A percentile compares a stretch with the other conserved stretches of the same genome.
phyloP scores from a whole-genome alignment of 768 basidiomycete genomes.

The Lepiota subincarnata region DNA sequence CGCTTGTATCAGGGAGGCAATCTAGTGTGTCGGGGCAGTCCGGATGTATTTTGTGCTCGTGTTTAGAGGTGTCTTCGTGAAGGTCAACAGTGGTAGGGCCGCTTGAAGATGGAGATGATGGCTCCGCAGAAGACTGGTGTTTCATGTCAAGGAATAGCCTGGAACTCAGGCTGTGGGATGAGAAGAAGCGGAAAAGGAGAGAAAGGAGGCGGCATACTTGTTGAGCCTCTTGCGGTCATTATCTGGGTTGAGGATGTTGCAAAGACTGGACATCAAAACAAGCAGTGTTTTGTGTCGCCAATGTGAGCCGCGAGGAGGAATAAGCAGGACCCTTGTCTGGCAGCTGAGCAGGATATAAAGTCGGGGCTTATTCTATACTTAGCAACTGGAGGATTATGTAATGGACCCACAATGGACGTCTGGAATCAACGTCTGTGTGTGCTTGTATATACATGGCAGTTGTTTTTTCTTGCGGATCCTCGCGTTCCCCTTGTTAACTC shows the following conservation, averaged over 20 bases:
- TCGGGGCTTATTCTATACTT: constrained; percentile 9
- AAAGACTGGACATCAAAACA: constrained; percentile 50
- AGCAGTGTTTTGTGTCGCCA: constrained; percentile 12
- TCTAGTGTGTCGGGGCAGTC: constrained; percentile 75
- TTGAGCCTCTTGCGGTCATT: constrained; percentile 31
- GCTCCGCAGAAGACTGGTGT: constrained; percentile 10
- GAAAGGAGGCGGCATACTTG: constrained; percentile 32
- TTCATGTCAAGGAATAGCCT: constrained; percentile 26
- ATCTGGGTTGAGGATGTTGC: constrained; percentile 55
- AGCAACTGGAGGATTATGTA: constrained; percentile 12
- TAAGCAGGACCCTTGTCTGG: constrained; percentile 8
- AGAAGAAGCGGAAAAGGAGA: constrained; percentile 11
- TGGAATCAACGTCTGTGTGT: constrained; percentile 7
- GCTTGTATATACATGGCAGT: constrained; percentile 11
- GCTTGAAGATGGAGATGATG: constrained; percentile 5
- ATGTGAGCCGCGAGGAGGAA: constrained; percentile 22
- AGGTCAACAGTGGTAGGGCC: constrained; percentile 8
- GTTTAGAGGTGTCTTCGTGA: constrained; percentile 12
- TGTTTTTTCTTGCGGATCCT: constrained; percentile 9
- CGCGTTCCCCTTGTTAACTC: neutral
- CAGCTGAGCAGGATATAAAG: constrained; percentile 8
- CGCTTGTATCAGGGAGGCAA: constrained; percentile 76
- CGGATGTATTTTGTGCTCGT: constrained; percentile 60
- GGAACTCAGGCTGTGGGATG: constrained; percentile 16
- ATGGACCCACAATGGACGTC: constrained; percentile 12